Evolutionary conservation across 2,329 filamentous ascomycete genomes (phyloP).

Genomic region (Pseudogymnoascus sp.): DNA sequence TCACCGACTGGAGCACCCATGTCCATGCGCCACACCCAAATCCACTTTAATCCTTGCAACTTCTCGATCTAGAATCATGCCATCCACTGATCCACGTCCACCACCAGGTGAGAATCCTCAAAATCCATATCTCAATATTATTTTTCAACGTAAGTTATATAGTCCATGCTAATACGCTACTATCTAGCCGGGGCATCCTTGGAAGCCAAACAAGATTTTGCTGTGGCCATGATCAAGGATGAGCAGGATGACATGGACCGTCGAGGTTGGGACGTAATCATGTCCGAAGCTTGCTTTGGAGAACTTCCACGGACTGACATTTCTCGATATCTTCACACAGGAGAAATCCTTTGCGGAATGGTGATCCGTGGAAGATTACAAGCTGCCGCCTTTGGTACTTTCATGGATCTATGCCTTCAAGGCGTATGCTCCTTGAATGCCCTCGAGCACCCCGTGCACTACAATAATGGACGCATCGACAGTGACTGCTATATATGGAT

Average conservation of each 20-base stretch:
- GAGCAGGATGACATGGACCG: background rate
- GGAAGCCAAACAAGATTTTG: background rate
- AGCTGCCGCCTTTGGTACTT: background rate
- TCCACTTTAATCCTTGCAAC: background rate
- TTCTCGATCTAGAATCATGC: background rate
- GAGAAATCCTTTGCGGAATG: background rate
- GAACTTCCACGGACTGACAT: background rate
- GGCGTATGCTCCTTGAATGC: background rate
- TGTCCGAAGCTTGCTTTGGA: background rate
- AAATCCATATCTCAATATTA: background rate
- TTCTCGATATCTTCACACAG: background rate
- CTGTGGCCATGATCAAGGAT: background rate
- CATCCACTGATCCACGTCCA: background rate
- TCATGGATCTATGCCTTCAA: background rate
- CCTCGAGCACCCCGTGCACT: background rate
- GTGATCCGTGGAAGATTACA: background rate
- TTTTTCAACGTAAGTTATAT: background rate
- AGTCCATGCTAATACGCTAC: background rate
- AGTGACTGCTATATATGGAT: background rate
- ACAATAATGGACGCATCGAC: background rate
- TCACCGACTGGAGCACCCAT: background rate
- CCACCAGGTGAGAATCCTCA: background rate
- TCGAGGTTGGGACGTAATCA: background rate
- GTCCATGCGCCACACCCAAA: background rate
- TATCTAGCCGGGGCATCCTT: background rate